These are phyloP conservation scores for Coemansia sp. DNA, from an alignment of 192 early-diverging fungal species.

Conservation along the genomic window DNA sequence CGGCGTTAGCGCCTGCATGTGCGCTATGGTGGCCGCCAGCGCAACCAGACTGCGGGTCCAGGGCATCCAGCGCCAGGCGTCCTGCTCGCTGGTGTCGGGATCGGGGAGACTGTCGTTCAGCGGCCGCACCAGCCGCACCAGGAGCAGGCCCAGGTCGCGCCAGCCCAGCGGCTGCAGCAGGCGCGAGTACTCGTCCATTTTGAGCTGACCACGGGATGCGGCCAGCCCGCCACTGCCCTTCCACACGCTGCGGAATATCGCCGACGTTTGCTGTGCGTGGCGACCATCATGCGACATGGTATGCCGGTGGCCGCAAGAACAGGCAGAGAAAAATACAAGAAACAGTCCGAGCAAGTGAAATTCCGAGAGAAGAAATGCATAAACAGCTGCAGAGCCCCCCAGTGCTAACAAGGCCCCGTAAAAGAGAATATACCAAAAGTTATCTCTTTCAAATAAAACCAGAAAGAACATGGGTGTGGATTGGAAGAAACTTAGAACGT, in stretches of 20 bases:
- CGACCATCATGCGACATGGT: no score
- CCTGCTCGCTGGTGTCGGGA: background rate
- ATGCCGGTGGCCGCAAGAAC: no score
- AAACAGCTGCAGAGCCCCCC: no score
- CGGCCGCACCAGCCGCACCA: slow-evolving; percentile 13
- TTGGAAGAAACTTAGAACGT: slow-evolving; percentile 24
- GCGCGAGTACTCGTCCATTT: slow-evolving; percentile 5
- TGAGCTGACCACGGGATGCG: slow-evolving; percentile 7
- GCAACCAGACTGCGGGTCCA: slow-evolving; percentile 10
- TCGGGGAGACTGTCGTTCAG: background rate
- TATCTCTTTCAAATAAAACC: background rate
- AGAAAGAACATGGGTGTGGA: background rate
- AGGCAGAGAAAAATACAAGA: background rate
- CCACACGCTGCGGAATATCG: slow-evolving; percentile 20
- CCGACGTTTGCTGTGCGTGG: no score
- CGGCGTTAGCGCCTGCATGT: slow-evolving; percentile 16
- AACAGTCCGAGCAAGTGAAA: no score
- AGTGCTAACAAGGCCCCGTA: background rate
- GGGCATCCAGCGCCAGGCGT: background rate
- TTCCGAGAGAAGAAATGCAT: no score
- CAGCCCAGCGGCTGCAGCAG: slow-evolving; percentile 11
- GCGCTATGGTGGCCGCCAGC: slow-evolving; percentile 10
- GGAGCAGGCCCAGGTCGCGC: slow-evolving; percentile 33
- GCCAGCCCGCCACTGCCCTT: slow-evolving; percentile 15
- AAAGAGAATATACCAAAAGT: background rate